phyloP scores from a whole-genome alignment of 2,329 filamentous ascomycete species.

The Aspergillus udagawae region DNA sequence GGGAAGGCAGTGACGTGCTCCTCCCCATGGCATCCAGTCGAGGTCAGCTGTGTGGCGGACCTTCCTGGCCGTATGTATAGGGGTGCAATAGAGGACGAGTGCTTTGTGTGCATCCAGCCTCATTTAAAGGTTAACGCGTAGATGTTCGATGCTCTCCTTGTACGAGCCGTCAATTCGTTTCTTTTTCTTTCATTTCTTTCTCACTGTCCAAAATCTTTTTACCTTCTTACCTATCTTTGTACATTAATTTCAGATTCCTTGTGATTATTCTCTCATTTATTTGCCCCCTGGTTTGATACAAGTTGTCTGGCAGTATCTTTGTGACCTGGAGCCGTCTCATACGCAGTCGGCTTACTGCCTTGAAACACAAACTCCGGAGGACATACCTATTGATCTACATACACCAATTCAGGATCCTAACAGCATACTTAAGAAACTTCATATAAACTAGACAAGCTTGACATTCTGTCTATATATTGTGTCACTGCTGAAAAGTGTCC shows the following conservation, averaged over 20 bases:
- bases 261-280: neutral
- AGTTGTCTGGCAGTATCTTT: neutral
- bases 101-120: too few relatives aligned
- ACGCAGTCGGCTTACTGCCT: neutral
- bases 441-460: neutral
- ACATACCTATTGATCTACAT: neutral
- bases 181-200: constrained; percentile 1
- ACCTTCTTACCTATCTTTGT: neutral
- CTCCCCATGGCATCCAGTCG: too few relatives aligned
- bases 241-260: neutral
- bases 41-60: too few relatives aligned
- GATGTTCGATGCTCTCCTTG: neutral
- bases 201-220: neutral
- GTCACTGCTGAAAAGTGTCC: neutral
- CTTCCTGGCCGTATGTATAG: too few relatives aligned
- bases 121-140: neutral
- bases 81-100: too few relatives aligned
- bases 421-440: neutral
- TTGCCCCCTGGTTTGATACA: neutral
- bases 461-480: neutral
- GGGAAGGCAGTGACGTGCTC: too few relatives aligned
- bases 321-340: neutral
- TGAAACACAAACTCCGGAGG: neutral
- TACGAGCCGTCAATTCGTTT: neutral
- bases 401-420: neutral